Evolutionary conservation across 2,329 filamentous ascomycete genomes (phyloP).

Genomic region (Rhinocladiella similis): DNA sequence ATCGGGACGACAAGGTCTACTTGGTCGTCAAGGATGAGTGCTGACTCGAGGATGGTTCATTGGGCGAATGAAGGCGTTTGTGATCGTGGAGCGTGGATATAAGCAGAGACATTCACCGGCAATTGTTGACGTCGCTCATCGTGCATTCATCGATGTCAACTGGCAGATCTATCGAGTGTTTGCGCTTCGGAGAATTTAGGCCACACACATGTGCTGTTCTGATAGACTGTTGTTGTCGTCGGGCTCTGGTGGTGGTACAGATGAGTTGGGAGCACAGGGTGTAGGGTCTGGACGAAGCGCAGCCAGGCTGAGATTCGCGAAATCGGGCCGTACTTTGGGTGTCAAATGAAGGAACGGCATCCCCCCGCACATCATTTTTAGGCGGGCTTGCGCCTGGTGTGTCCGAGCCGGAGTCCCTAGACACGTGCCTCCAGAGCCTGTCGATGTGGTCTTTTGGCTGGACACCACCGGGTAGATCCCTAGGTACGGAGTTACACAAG

Average conservation of each 20-base stretch:
- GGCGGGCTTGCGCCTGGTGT: neutral
- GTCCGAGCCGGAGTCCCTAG: neutral
- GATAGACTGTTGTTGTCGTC: neutral
- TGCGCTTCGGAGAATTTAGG: too few relatives aligned
- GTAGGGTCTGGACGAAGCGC: neutral
- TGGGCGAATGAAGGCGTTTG: neutral
- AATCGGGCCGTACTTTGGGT: neutral
- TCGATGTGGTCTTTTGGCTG: too few relatives aligned
- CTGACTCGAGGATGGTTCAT: slow-evolving; percentile 3
- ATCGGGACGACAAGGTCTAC: neutral
- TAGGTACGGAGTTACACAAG: too few relatives aligned
- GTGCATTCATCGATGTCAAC: too few relatives aligned
- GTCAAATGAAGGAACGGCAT: neutral
- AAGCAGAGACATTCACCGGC: too few relatives aligned
- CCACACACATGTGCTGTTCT: neutral
- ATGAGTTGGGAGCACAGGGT: neutral
- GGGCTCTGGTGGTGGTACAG: too few relatives aligned
- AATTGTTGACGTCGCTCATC: too few relatives aligned
- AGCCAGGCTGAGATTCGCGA: neutral
- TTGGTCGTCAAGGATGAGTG: neutral
- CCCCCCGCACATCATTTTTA: neutral
- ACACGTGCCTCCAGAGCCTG: neutral
- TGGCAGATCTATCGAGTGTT: too few relatives aligned
- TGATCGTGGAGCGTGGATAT: neutral
- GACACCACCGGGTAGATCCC: too few relatives aligned